These are phyloP conservation scores for Lichtheimia ornata DNA, from an alignment of 371 early-diverging fungal species.

Conservation along the genomic window DNA sequence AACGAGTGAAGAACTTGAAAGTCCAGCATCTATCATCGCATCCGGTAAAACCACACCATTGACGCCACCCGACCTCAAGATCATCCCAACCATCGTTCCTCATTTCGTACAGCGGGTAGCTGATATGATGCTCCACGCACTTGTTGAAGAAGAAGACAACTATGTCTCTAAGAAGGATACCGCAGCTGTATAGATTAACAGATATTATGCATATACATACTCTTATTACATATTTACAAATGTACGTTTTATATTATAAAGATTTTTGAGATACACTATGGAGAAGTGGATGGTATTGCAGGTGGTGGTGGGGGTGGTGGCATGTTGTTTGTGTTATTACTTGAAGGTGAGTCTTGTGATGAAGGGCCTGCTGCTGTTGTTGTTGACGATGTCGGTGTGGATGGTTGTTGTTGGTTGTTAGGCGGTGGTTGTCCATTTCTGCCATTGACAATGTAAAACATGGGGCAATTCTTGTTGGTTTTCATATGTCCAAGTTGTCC, in stretches of 20 bases:
- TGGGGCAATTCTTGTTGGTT: slow-evolving; percentile 84
- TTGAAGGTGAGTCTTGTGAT: neutral
- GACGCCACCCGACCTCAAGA: slow-evolving; percentile 5
- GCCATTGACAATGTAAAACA: slow-evolving; percentile 47
- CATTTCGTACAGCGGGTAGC: slow-evolving; percentile 10
- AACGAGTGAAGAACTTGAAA: slow-evolving; percentile 10
- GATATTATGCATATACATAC: neutral
- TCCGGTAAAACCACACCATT: neutral
- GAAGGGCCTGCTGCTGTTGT: neutral
- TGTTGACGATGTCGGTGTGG: neutral
- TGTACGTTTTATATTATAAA: too few relatives aligned
- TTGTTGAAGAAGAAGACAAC: neutral
- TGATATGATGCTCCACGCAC: slow-evolving; percentile 11
- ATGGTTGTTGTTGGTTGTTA: neutral
- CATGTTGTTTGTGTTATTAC: too few relatives aligned
- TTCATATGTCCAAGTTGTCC: slow-evolving; percentile 89
- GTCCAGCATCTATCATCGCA: too few relatives aligned
- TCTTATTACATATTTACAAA: too few relatives aligned
- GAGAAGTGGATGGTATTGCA: too few relatives aligned
- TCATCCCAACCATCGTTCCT: slow-evolving; percentile 13
- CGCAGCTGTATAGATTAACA: neutral
- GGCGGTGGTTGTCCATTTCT: neutral
- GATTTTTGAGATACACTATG: too few relatives aligned
- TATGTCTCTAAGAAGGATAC: neutral
- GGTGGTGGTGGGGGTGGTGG: too few relatives aligned